These are phyloP conservation scores for Apophysomyces sp. DNA, from an alignment of 371 early-diverging fungal species.

Conservation along the genomic window DNA sequence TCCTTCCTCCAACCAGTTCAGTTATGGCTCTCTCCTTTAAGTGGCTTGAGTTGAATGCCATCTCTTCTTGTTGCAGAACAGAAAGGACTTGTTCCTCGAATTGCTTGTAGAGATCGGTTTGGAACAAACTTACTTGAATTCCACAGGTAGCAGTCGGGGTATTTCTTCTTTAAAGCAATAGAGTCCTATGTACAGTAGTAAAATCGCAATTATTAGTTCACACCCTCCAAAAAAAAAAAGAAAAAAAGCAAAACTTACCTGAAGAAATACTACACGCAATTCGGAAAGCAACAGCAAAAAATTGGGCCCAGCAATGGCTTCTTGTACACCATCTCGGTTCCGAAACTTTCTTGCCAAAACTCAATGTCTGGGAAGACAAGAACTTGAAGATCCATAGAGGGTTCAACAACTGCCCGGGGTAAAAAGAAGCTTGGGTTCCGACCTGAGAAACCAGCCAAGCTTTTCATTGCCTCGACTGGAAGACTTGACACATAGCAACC, in stretches of 20 bases:
- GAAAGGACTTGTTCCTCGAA: not conserved
- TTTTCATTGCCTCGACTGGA: constrained; percentile 8
- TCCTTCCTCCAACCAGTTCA: not conserved
- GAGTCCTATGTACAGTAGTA: not conserved
- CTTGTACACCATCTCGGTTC: not conserved
- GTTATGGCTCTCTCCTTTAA: not conserved
- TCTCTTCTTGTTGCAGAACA: not conserved
- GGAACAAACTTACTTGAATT: not conserved
- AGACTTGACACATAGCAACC: constrained; percentile 9
- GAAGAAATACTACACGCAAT: constrained; percentile 8
- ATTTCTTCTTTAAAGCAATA: constrained; percentile 6
- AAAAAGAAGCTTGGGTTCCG: constrained; percentile 2
- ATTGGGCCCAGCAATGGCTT: constrained; percentile 9
- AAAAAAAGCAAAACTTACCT: constrained; percentile 3
- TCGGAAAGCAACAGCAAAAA: constrained; percentile 4
- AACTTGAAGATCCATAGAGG: not conserved
- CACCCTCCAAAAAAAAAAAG: not conserved
- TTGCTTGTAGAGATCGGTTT: not conserved
- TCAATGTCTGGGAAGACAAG: constrained; percentile 5
- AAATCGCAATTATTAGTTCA: not conserved
- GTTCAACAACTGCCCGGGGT: not conserved
- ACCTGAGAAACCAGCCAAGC: constrained; percentile 9
- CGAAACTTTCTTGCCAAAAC: constrained; percentile 2
- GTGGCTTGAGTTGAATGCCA: not conserved
- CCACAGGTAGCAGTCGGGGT: constrained; percentile 10